Evolutionary conservation across 768 basidiomycete species (phyloP).

Genomic region (Podaxis pistillaris): DNA sequence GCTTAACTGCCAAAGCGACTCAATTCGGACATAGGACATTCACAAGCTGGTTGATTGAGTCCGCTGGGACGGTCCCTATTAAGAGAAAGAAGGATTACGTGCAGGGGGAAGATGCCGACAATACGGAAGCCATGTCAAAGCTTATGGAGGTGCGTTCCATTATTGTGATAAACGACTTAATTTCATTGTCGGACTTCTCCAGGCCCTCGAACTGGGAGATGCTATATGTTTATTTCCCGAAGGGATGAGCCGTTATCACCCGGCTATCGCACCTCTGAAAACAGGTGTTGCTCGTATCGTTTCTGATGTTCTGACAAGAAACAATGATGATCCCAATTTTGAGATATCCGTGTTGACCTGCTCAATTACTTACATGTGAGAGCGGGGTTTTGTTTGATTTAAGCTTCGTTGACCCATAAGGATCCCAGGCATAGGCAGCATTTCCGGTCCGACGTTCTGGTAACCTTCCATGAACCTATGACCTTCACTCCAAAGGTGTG

Average conservation of each 20-base stretch:
- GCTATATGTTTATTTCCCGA: conserved; percentile 86
- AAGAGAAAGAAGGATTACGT: conserved; percentile 69
- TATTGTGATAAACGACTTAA: not conserved
- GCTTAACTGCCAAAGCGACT: conserved; percentile 85
- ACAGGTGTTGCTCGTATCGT: conserved; percentile 86
- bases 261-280: conserved; percentile 83
- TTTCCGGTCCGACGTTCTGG: conserved; percentile 85
- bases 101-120: conserved; percentile 53
- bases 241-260: conserved; percentile 82
- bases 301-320: conserved; percentile 72
- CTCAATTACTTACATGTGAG: conserved; percentile 80
- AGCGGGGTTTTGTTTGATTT: not conserved
- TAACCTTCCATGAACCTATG: conserved; percentile 75
- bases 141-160: conserved; percentile 56
- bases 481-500: conserved; percentile 61
- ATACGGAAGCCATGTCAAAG: conserved; percentile 63
- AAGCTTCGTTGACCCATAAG: conserved; percentile 11
- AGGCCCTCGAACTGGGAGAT: conserved; percentile 77
- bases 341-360: conserved; percentile 73
- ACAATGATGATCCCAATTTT: conserved; percentile 66
- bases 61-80: conserved; percentile 83
- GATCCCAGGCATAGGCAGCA: conserved; percentile 72
- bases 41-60: conserved; percentile 88
- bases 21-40: conserved; percentile 83
- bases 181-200: conserved; percentile 13